Conservation (phyloP, 2,329 filamentous ascomycete genomes). For the Phialocephala subalpina region DNA sequence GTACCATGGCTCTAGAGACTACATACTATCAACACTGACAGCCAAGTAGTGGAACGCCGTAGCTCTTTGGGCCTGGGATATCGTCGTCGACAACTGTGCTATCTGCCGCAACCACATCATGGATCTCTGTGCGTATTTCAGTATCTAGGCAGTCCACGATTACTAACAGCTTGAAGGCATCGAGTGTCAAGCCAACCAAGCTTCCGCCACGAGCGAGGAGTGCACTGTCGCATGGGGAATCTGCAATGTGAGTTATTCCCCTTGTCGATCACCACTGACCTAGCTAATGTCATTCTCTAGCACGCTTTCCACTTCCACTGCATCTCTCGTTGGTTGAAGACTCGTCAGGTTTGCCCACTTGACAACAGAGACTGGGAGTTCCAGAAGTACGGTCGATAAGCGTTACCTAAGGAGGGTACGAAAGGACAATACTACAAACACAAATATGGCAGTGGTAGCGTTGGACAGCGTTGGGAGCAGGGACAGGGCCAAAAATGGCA, state of each 20-base stretch:
- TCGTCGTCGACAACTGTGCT: slow-evolving; percentile 98
- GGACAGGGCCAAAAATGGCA: background rate
- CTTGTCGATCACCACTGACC: background rate
- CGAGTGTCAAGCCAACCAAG: slow-evolving; percentile 98
- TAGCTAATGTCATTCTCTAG: slow-evolving; percentile 54
- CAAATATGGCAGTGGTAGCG: slow-evolving; percentile 12
- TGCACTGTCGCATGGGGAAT: slow-evolving; percentile 99
- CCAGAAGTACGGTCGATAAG: slow-evolving; percentile 89
- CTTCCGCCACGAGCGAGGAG: slow-evolving; percentile 95
- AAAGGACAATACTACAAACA: slow-evolving; percentile 21
- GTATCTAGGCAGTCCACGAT: background rate
- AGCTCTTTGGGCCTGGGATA: slow-evolving; percentile 98
- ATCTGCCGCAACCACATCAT: slow-evolving; percentile 99
- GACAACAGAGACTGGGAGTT: slow-evolving; percentile 99
- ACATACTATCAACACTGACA: background rate
- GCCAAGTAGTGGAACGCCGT: slow-evolving; percentile 90
- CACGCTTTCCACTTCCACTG: slow-evolving; percentile 99
- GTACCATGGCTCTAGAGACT: slow-evolving; percentile 20
- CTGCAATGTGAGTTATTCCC: slow-evolving; percentile 79
- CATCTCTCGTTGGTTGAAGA: slow-evolving; percentile 99
- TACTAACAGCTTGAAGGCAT: slow-evolving; percentile 67
- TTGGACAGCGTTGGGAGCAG: background rate
- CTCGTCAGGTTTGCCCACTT: slow-evolving; percentile 95
- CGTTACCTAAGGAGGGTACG: background rate
- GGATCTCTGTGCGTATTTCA: slow-evolving; percentile 80